These are phyloP conservation scores for Mimosa bimucronata DNA, from an alignment of 306 rosid species.

Conservation along the genomic window DNA sequence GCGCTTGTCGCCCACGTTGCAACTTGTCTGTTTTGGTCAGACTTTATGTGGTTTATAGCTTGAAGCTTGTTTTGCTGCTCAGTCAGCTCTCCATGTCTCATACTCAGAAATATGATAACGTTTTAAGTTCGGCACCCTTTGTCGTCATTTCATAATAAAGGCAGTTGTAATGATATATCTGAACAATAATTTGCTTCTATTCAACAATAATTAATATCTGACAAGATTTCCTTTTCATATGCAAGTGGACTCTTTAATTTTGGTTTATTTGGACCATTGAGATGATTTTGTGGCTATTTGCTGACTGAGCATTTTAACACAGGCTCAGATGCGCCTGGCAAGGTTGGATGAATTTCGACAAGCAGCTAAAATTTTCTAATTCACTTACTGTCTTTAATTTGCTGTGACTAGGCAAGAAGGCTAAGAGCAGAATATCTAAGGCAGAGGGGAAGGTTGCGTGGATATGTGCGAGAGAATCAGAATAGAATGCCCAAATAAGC, in stretches of 20 bases:
- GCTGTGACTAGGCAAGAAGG: constrained; percentile 67
- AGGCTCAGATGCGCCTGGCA: constrained; percentile 85
- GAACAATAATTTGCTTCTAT: no score
- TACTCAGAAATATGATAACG: no score
- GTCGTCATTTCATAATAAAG: no score
- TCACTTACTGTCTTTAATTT: constrained; percentile 4
- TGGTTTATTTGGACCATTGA: constrained; percentile 26
- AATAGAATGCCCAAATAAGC: constrained; percentile 73
- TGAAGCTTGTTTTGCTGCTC: neutral
- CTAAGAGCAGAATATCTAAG: constrained; percentile 91
- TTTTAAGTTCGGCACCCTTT: no score
- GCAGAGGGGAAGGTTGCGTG: constrained; percentile 71
- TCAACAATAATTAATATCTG: neutral
- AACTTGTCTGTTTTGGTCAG: neutral
- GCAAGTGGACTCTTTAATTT: constrained; percentile 4
- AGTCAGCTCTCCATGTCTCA: no score
- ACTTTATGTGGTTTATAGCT: neutral
- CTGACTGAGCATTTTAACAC: constrained; percentile 77
- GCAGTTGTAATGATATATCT: no score
- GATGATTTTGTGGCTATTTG: constrained; percentile 37
- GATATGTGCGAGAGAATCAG: constrained; percentile 47
- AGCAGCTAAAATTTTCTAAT: constrained; percentile 62
- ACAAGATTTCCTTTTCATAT: neutral
- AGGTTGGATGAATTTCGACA: constrained; percentile 87
- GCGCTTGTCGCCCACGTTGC: no score